Evolutionary conservation across 805 yeast species (phyloP).

Genomic region (Hermanozyma aechmeae): DNA sequence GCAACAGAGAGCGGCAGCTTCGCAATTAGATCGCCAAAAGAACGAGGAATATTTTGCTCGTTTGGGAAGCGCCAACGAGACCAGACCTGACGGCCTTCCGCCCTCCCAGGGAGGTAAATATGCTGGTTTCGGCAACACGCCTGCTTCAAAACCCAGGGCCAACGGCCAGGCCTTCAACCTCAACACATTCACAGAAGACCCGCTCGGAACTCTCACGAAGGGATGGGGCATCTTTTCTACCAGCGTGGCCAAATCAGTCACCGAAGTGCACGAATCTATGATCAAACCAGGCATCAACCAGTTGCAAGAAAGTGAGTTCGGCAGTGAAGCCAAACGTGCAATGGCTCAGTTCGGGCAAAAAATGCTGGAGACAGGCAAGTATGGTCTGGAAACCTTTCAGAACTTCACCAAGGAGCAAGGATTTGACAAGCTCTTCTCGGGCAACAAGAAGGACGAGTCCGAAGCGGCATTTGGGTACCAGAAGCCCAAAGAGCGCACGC

Average conservation of each 20-base stretch:
- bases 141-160: slow-evolving; percentile 33
- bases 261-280: slow-evolving; percentile 78
- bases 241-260: slow-evolving; percentile 75
- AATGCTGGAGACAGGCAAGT: slow-evolving; percentile 78
- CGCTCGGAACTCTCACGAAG: slow-evolving; percentile 78
- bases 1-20: too few species aligned
- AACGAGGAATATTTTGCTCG: slow-evolving; percentile 79
- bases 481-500: slow-evolving; percentile 52
- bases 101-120: slow-evolving; percentile 94
- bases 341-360: slow-evolving; percentile 94
- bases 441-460: slow-evolving; percentile 29
- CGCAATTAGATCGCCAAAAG: too few species aligned
- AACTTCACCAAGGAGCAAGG: slow-evolving; percentile 42
- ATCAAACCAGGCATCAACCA: slow-evolving; percentile 87
- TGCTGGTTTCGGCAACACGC: slow-evolving; percentile 84
- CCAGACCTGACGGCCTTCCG: slow-evolving; percentile 69
- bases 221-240: slow-evolving; percentile 93
- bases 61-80: slow-evolving; percentile 63
- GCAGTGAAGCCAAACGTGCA: slow-evolving; percentile 81
- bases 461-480: slow-evolving; percentile 61
- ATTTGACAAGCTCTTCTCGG: slow-evolving; percentile 50
- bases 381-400: slow-evolving; percentile 61
- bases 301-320: slow-evolving; percentile 65
- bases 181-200: slow-evolving; percentile 71
- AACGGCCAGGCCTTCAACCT: slow-evolving; percentile 39